These are phyloP conservation scores for Bromus sterilis DNA, from an alignment of 176 grass and related monocot species.

Conservation along the genomic window DNA sequence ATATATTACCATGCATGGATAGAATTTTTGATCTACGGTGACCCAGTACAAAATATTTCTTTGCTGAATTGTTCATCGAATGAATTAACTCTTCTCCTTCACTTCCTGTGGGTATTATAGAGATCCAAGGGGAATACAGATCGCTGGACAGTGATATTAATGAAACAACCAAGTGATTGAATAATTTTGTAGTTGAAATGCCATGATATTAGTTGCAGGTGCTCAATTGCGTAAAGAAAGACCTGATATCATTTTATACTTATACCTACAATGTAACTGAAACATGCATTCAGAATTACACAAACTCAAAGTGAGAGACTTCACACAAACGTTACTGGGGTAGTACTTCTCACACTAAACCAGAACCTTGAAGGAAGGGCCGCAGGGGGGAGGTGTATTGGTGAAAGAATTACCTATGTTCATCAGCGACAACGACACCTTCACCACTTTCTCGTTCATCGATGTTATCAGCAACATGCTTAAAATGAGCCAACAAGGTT, in stretches of 20 bases:
- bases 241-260: too few relatives aligned
- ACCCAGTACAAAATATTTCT: background rate
- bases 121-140: background rate
- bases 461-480: background rate
- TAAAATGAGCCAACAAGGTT: background rate
- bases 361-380: too few relatives aligned
- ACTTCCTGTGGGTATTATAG: background rate
- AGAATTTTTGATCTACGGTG: background rate
- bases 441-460: background rate
- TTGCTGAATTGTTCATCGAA: background rate
- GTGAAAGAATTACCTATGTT: background rate
- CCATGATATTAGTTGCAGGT: background rate
- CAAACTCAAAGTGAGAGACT: background rate
- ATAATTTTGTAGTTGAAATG: background rate
- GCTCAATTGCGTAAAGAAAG: background rate
- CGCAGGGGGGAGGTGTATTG: too few relatives aligned
- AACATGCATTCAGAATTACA: background rate
- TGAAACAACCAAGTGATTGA: background rate
- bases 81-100: background rate
- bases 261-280: too few relatives aligned
- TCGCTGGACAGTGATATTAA: background rate
- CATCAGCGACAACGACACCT: background rate
- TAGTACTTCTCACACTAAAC: background rate
- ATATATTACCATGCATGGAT: background rate
- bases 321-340: background rate